These are phyloP conservation scores for Zasmidium angulare DNA, from an alignment of 2,329 filamentous ascomycete species.

Conservation along the genomic window DNA sequence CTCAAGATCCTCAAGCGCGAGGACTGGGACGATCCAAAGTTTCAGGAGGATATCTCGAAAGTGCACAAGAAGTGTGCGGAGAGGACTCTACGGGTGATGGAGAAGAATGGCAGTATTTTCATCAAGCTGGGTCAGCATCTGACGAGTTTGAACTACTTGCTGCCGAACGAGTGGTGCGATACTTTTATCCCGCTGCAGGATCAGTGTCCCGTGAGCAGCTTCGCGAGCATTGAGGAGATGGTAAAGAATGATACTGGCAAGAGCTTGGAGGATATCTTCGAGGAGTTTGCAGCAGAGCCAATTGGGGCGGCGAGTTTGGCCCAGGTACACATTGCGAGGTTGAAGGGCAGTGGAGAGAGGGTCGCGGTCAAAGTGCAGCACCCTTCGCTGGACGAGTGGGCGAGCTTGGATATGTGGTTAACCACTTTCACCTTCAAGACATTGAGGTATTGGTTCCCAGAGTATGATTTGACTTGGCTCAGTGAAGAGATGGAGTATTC, in stretches of 20 bases:
- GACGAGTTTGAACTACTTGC: conserved; percentile 91
- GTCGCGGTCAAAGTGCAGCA: conserved; percentile 98
- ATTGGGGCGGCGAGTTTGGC: conserved; percentile 93
- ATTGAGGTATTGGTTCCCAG: conserved; percentile 89
- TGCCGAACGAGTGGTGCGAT: conserved; percentile 88
- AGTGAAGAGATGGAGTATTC: conserved; percentile 90
- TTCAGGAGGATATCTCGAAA: conserved; percentile 67
- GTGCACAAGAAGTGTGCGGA: conserved; percentile 93
- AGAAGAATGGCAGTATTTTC: conserved; percentile 97
- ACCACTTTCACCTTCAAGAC: conserved; percentile 88
- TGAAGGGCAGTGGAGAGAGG: conserved; percentile 77
- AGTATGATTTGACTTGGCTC: conserved; percentile 96
- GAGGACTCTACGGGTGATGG: conserved; percentile 79
- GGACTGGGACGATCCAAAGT: conserved; percentile 60
- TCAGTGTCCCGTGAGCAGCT: conserved; percentile 88
- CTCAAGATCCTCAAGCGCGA: conserved; percentile 75
- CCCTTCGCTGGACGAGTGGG: conserved; percentile 84
- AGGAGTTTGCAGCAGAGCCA: conserved; percentile 74
- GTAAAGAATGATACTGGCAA: conserved; percentile 79
- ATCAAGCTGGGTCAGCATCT: conserved; percentile 97
- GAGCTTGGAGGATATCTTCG: conserved; percentile 78
- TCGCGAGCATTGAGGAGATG: conserved; percentile 83
- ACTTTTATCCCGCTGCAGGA: conserved; percentile 97
- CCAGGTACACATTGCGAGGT: conserved; percentile 85
- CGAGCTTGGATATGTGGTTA: conserved; percentile 79